A percentile compares a stretch with the other conserved stretches of the same genome.
These are phyloP conservation scores for Fraxinus excelsior DNA, from an alignment of 257 asterid genomes.

Conservation along the genomic window DNA sequence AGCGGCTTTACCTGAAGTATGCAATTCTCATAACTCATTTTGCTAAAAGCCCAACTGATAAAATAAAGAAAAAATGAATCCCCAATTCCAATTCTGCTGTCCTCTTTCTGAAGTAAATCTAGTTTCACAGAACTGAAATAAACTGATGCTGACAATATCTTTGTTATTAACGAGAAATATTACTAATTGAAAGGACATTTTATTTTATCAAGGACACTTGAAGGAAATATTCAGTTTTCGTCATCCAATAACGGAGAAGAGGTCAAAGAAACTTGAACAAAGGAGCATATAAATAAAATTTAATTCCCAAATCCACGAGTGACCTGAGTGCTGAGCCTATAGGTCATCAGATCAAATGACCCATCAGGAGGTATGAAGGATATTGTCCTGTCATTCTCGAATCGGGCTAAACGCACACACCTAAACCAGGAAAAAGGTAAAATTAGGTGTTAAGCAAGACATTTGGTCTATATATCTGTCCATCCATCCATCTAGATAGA, in stretches of 20 bases:
- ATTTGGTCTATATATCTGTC: background rate
- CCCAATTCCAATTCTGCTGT: background rate
- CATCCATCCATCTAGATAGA: background rate
- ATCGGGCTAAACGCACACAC: constrained; percentile 98
- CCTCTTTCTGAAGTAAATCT: background rate
- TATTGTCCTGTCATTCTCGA: constrained; percentile 95
- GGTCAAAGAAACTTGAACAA: constrained; percentile 8
- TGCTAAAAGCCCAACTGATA: background rate
- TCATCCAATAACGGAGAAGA: background rate
- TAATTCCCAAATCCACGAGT: constrained; percentile 16
- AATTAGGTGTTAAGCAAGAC: background rate
- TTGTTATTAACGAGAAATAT: constrained; percentile 1
- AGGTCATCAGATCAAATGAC: constrained; percentile 98
- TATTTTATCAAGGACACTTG: background rate
- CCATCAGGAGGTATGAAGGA: constrained; percentile 99
- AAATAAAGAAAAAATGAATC: background rate
- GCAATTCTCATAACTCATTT: constrained; percentile 10
- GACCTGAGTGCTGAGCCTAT: constrained; percentile 99
- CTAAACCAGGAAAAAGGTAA: constrained; percentile 38
- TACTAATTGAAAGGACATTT: background rate
- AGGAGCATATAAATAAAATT: constrained; percentile 1
- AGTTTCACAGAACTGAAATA: background rate
- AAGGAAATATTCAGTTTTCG: constrained; percentile 10
- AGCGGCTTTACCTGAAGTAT: constrained; percentile 88
- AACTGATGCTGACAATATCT: constrained; percentile 4